Evolutionary conservation across 768 basidiomycete genomes (phyloP).

Genomic region (Rhodotorula toruloides): DNA sequence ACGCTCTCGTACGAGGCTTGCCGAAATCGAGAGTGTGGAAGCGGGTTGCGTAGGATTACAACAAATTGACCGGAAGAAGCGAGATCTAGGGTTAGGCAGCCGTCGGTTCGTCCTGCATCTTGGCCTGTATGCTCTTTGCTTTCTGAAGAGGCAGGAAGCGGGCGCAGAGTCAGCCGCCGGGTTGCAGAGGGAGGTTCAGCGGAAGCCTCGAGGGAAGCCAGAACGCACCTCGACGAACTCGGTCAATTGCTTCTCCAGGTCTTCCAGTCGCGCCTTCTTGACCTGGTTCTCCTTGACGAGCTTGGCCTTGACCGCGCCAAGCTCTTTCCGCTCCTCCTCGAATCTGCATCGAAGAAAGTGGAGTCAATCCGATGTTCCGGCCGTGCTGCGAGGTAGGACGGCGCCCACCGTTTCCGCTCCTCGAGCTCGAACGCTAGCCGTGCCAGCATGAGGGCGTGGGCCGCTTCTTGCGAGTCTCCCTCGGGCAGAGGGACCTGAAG

Average conservation of each 20-base stretch:
- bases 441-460: conserved; percentile 81
- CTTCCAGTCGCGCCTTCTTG: conserved; percentile 68
- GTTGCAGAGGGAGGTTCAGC: neutral
- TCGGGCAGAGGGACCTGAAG: conserved; percentile 55
- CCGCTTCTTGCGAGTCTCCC: conserved; percentile 50
- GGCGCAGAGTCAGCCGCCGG: neutral
- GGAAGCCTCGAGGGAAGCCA: neutral
- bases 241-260: conserved; percentile 71
- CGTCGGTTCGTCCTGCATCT: conserved; percentile 34
- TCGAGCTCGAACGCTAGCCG: conserved; percentile 78
- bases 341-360: conserved; percentile 1
- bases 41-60: neutral
- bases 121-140: conserved; percentile 31
- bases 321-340: conserved; percentile 53
- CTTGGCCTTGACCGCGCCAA: conserved; percentile 66
- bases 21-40: neutral
- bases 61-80: neutral
- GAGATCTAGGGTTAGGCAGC: neutral
- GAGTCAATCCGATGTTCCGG: neutral
- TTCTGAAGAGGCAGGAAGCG: neutral
- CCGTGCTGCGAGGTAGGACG: too few relatives aligned
- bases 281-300: conserved; percentile 71
- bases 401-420: conserved; percentile 70
- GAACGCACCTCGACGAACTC: conserved; percentile 40
- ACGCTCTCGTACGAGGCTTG: too few relatives aligned